Evolutionary conservation across 257 asterid genomes (phyloP).

Genomic region (Fraxinus excelsior): DNA sequence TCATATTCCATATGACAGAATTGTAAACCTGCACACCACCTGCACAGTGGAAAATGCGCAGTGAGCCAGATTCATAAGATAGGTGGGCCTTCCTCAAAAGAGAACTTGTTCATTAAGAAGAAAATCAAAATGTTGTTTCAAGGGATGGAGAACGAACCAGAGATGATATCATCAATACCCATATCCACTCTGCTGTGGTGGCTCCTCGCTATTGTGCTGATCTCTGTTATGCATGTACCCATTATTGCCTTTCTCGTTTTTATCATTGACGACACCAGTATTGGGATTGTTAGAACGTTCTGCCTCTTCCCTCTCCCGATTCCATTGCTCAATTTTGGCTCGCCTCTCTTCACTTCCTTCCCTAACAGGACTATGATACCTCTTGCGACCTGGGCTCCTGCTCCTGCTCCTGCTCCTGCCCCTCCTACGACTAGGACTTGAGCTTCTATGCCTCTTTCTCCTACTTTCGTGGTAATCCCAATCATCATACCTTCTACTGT

Average conservation of each 20-base stretch:
- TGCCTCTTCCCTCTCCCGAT: slow-evolving; percentile 82
- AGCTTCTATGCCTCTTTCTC: slow-evolving; percentile 64
- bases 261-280: slow-evolving; percentile 28
- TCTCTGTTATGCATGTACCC: slow-evolving; percentile 38
- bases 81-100: slow-evolving; percentile 24
- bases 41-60: slow-evolving; percentile 98
- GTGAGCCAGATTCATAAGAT: slow-evolving; percentile 54
- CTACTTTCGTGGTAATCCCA: slow-evolving; percentile 72
- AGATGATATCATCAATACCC: slow-evolving; percentile 42
- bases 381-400: slow-evolving; percentile 75
- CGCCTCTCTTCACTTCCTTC: slow-evolving; percentile 98
- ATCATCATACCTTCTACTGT: slow-evolving; percentile 79
- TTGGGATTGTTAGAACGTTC: slow-evolving; percentile 42
- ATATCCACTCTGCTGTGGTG: slow-evolving; percentile 37
- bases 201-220: slow-evolving; percentile 31
- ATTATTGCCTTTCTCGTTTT: slow-evolving; percentile 32
- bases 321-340: slow-evolving; percentile 96
- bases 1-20: slow-evolving; percentile 72
- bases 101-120: neutral
- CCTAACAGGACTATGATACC: slow-evolving; percentile 75
- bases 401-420: slow-evolving; percentile 76
- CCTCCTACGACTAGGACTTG: slow-evolving; percentile 62
- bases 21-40: slow-evolving; percentile 94
- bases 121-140: neutral
- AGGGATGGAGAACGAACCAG: slow-evolving; percentile 60